Base-by-base conservation (phyloP, 2,329 filamentous ascomycete genomes). In the Paecilomyces fulvus region DNA sequence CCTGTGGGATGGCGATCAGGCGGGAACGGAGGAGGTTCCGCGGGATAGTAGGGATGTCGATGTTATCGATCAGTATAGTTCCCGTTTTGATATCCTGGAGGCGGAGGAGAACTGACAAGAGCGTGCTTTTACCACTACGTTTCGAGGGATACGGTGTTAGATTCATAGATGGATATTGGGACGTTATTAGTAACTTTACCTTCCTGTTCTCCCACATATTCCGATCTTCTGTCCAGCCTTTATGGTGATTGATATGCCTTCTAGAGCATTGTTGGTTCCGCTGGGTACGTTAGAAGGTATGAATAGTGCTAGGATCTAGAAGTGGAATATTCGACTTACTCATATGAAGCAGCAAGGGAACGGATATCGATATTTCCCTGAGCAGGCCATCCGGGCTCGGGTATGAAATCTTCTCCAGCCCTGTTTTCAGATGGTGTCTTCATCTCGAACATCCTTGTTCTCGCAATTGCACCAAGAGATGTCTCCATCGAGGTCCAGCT, bases 1-100 rank as follows among this genome's bases (percentile, higher is more conserved):
- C 80, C 66, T 83, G 80, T 0, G 81, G 77, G 3, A 82, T 65
- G 1, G 73, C 72, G 14, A 75, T 73, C 6, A 82, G 66, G 0
- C 74, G 67, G 9, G 72, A 65, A n/a, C 81, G 77, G n/a, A 82
- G 65, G 0, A 65, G 62, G 20, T 78, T 68, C 7, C 73, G 72
- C 3, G 77, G 73, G 0, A 82, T 59, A 3, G 63, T 67, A 4
- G 70, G 64, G 25, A 83, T 69, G 55, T 81, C 75, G 8, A 81
- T 56, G 1, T 72, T 72, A 60, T 83, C 80, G 12, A 83, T 70
- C 1, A 55, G 63, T 43, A 83, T 75, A 5, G 58, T 67, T 9
- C 79, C 79, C 0, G 67, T 59, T 1, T 69, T 68, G 1, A 75
- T 64, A 23, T 80, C 74, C 2, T 82, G 61, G 62, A 83, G 75